Evolutionary conservation across 345 rosid genomes (phyloP).

Genomic region (Rhodomyrtus tomentosa): DNA sequence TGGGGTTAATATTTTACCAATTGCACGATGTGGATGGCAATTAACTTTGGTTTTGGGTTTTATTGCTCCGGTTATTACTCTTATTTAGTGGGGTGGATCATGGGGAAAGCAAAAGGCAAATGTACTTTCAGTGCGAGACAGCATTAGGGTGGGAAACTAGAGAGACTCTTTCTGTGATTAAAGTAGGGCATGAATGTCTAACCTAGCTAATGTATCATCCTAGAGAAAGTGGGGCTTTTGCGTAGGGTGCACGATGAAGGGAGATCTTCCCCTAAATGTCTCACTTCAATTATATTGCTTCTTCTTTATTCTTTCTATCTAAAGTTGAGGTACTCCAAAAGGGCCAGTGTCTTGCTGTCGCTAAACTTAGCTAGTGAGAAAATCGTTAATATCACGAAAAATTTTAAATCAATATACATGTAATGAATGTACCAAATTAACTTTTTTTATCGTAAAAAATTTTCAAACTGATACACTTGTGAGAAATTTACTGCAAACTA

Average conservation of each 20-base stretch:
- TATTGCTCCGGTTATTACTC: background rate
- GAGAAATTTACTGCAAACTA: too few species aligned
- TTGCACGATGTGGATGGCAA: background rate
- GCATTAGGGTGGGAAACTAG: background rate
- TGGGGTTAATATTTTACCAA: background rate
- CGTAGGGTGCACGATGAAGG: background rate
- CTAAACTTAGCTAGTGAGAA: background rate
- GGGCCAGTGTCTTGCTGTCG: background rate
- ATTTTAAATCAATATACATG: too few species aligned
- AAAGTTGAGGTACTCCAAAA: background rate
- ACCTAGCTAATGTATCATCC: background rate
- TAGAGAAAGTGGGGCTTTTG: background rate
- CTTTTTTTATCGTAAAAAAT: too few species aligned
- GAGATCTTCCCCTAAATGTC: background rate
- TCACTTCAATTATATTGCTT: background rate
- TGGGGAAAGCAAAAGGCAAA: background rate
- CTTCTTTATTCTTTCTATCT: background rate
- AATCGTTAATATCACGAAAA: background rate
- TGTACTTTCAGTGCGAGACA: background rate
- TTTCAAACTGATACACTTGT: too few species aligned
- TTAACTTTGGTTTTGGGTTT: background rate
- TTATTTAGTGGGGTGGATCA: background rate
- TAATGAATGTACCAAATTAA: too few species aligned
- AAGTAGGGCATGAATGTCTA: background rate
- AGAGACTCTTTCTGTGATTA: background rate